phyloP scores from a whole-genome alignment of 163 green algal genomes.

The Chlamydomonas reinhardtii region DNA sequence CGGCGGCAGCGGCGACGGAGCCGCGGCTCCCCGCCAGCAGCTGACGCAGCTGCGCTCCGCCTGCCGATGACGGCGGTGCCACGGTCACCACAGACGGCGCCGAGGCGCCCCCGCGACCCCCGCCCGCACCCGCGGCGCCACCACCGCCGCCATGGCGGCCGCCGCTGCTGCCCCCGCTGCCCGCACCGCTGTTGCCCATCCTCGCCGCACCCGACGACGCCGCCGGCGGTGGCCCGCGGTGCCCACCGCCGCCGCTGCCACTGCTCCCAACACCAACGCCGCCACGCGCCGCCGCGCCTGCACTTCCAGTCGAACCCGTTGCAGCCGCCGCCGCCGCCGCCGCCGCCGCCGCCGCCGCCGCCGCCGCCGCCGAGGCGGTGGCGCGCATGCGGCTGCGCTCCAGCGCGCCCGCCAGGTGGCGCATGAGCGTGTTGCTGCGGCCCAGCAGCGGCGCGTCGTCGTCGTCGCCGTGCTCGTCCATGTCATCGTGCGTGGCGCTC shows the following conservation, averaged over 20 bases:
- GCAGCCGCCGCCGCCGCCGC: no score
- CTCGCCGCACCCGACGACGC: not conserved
- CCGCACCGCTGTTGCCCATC: not conserved
- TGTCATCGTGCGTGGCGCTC: slow-evolving; percentile 49
- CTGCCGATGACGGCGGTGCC: no score
- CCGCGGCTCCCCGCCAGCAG: not conserved
- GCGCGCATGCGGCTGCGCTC: slow-evolving; percentile 38
- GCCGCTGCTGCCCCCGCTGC: no score
- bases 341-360: not conserved
- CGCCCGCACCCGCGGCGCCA: no score
- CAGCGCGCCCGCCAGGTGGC: slow-evolving; percentile 43
- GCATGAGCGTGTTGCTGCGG: slow-evolving; percentile 36
- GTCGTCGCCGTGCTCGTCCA: slow-evolving; percentile 45
- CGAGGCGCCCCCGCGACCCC: no score
- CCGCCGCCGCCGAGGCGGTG: not conserved
- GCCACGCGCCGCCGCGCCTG: no score
- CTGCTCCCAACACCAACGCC: not conserved
- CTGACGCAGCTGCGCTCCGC: not conserved
- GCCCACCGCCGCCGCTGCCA: not conserved
- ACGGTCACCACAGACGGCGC: no score
- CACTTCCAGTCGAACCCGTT: no score
- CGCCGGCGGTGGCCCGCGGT: not conserved
- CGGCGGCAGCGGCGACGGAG: no score
- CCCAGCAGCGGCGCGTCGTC: slow-evolving; percentile 13
- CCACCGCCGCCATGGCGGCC: no score